phyloP scores from a whole-genome alignment of 2,329 filamentous ascomycete genomes.

The Cercospora citrullina region DNA sequence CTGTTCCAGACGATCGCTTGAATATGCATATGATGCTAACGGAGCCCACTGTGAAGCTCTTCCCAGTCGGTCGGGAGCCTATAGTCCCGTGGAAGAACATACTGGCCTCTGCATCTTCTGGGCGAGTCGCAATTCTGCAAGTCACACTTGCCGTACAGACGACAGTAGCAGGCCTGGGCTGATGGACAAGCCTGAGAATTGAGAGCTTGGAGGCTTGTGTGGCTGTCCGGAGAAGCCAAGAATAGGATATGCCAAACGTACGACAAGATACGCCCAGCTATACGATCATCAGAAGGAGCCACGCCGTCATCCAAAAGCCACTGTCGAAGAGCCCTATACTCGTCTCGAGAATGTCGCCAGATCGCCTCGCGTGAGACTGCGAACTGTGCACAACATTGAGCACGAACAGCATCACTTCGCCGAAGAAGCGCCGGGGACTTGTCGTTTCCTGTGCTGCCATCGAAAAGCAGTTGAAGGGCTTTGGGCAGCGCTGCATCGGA shows the following conservation, averaged over 20 bases:
- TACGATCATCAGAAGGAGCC: constrained; percentile 45
- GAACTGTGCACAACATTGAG: constrained; percentile 58
- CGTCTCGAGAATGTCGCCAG: constrained; percentile 51
- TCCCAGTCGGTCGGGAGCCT: constrained; percentile 36
- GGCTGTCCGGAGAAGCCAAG: constrained; percentile 30
- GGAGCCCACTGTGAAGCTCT: background rate
- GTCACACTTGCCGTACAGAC: constrained; percentile 46
- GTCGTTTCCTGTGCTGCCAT: constrained; percentile 28
- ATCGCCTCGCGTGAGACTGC: constrained; percentile 52
- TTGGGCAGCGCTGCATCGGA: constrained; percentile 32
- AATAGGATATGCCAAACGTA: constrained; percentile 55
- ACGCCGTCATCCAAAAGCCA: constrained; percentile 52
- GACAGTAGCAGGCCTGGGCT: constrained; percentile 48
- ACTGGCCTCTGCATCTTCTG: constrained; percentile 44
- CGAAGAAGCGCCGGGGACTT: constrained; percentile 42
- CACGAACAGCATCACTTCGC: constrained; percentile 37
- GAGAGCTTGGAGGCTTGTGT: constrained; percentile 41
- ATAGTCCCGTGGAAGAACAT: constrained; percentile 42
- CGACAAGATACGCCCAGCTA: constrained; percentile 48
- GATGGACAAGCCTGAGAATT: constrained; percentile 44
- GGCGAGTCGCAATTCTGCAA: constrained; percentile 30
- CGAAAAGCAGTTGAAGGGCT: constrained; percentile 26
- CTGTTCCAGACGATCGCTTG: background rate
- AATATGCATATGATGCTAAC: background rate
- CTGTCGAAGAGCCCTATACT: constrained; percentile 54